Conservation (phyloP, 495 filamentous ascomycete species). For the Rhizodiscina lignyota region DNA sequence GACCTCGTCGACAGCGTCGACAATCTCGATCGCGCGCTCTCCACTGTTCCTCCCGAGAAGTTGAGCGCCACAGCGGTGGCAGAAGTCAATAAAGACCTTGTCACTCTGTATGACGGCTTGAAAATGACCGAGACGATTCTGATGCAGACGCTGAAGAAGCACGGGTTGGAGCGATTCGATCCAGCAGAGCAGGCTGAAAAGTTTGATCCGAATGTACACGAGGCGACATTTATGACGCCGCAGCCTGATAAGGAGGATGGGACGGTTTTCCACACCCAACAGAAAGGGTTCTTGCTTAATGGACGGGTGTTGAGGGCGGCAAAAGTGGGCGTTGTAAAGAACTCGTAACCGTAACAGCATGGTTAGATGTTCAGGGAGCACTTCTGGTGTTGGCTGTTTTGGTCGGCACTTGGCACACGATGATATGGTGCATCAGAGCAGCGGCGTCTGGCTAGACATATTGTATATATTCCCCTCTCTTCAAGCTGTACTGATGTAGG, state of each 20-base stretch:
- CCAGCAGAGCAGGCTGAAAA: constrained; percentile 42
- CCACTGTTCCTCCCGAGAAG: constrained; percentile 58
- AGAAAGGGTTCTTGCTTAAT: constrained; percentile 87
- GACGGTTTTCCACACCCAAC: constrained; percentile 78
- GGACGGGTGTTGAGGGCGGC: constrained; percentile 77
- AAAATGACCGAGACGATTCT: constrained; percentile 89
- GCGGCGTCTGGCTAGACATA: no score
- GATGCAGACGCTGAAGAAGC: constrained; percentile 77
- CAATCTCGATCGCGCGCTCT: constrained; percentile 86
- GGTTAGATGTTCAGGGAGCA: not conserved
- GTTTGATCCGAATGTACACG: constrained; percentile 92
- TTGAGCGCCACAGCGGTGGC: constrained; percentile 27
- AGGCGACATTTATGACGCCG: constrained; percentile 86
- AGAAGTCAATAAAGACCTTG: constrained; percentile 32
- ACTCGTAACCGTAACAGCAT: constrained; percentile 30
- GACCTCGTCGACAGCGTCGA: constrained; percentile 90
- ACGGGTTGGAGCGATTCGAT: constrained; percentile 83
- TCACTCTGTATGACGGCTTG: constrained; percentile 69
- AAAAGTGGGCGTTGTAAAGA: constrained; percentile 86
- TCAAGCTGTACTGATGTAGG: no score
- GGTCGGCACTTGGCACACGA: no score
- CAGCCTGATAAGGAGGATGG: constrained; percentile 74
- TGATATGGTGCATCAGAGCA: no score
- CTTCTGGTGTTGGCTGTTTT: no score
- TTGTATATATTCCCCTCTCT: no score